Evolutionary conservation across 2,329 filamentous ascomycete species (phyloP), one percentile per base, ranked within the genome.

Genomic region (Sporothrix humicola): DNA sequence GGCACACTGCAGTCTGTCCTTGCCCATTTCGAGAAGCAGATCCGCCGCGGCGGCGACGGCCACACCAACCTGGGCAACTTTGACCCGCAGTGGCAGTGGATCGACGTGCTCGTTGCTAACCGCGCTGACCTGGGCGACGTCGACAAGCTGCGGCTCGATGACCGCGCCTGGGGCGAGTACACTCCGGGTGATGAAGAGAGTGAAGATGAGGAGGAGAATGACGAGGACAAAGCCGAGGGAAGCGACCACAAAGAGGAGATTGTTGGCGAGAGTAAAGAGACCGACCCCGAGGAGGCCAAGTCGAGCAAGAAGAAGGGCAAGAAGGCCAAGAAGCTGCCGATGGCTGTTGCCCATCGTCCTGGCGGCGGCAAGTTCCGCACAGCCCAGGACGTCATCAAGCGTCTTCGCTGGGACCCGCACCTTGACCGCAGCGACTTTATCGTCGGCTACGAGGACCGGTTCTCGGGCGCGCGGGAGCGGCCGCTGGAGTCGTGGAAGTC

Each of bases 381-480:
- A 0, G 87, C 88, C 13, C 80, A 84, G 15, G 89, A 91, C 76
- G 87, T 90, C 12, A 84, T 91, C 72, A 88, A 86, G 76, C 84
- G 89, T 17, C 82, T 91, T 65, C 86, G 87, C 23, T 90, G 89
- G 88, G 88, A 91, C 76, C 80, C 83, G n/a, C 80, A 79, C 20
- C 81, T 89, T 56, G 77, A 89, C 76, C 82, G 83, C 65, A 80
- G 79, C 23, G 85, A 90, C 75, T 89, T 86, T 76, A 75, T 90
- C 5, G 83, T 91, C 68, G 89, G 88, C 1, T 91, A 91, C 76
- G 86, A 89, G 77, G 89, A 91, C 78, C 83, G 89, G 17, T 90
- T 91, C 77, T 74, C 83, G 3, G 88, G 87, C 1, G 82, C 84
- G 2, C 84, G 83, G 76, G 89, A 91, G 79, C 86, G 85, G 75